Evolutionary conservation across 345 rosid genomes (phyloP).

Genomic region (Cardamine resedifolia): DNA sequence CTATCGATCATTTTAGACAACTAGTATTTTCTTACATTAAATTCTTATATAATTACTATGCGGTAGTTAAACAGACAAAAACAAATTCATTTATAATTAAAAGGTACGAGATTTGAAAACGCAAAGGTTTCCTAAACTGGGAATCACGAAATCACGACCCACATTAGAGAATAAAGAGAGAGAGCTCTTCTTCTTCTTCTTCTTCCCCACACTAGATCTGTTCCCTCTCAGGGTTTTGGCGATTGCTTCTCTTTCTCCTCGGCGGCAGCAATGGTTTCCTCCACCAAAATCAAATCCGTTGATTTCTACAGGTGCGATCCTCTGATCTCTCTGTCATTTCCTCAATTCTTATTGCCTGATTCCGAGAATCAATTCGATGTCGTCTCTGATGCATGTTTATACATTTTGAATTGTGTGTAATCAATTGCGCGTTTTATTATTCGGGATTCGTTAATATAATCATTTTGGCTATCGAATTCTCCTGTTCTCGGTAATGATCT

Average conservation of each 20-base stretch:
- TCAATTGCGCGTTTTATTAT: background rate
- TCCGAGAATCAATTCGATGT: background rate
- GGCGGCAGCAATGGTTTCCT: conserved; percentile 53
- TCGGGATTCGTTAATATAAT: background rate
- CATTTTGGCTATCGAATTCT: conserved; percentile 2
- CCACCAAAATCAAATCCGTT: conserved; percentile 64
- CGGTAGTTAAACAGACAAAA: too few species aligned
- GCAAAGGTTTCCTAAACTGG: conserved; percentile 22
- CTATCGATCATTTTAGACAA: too few species aligned
- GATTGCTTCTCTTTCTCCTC: conserved; percentile 5
- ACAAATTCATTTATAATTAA: background rate
- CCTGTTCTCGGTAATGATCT: background rate
- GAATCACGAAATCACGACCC: conserved; percentile 13
- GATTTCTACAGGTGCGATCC: conserved; percentile 66
- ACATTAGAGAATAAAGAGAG: conserved; percentile 15
- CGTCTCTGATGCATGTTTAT: background rate
- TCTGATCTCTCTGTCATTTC: background rate
- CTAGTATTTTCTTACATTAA: background rate
- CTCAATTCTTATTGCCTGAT: background rate
- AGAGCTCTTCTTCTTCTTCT: conserved; percentile 12
- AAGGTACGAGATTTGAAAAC: conserved; percentile 24
- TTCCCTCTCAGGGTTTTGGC: background rate
- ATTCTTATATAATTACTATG: too few species aligned
- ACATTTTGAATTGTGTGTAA: background rate
- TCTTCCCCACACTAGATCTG: conserved; percentile 28